A percentile compares a stretch with the other conserved stretches of the same genome.
Evolutionary conservation across 257 asterid genomes (phyloP).

Genomic region (Anisodus tanguticus): DNA sequence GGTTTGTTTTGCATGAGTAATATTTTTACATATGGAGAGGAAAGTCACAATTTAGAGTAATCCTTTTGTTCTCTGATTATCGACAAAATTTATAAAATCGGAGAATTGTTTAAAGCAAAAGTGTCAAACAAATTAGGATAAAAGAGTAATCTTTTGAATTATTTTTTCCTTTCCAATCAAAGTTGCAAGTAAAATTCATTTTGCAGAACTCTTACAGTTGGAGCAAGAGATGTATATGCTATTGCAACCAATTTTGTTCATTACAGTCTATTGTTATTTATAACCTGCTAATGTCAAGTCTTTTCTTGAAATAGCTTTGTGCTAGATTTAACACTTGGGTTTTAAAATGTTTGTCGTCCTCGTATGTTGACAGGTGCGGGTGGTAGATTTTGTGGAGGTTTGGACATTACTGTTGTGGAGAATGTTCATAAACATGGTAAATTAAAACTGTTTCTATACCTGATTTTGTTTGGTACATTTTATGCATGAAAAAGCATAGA

Average conservation of each 20-base stretch:
- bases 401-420: slow-evolving; percentile 25
- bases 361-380: not conserved
- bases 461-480: not conserved
- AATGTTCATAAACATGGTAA: slow-evolving; percentile 32
- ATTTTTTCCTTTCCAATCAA: not conserved
- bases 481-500: not conserved
- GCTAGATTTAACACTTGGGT: too few species aligned
- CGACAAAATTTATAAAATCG: not conserved
- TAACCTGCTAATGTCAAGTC: not conserved
- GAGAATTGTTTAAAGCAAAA: not conserved
- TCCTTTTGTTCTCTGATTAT: not conserved
- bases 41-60: not conserved
- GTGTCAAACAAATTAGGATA: not conserved
- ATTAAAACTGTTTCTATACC: not conserved
- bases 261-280: not conserved
- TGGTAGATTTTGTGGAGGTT: slow-evolving; percentile 32
- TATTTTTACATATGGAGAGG: too few species aligned
- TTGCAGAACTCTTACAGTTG: not conserved
- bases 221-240: not conserved
- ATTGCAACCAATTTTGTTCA: not conserved
- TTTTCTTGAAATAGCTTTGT: not conserved
- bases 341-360: not conserved
- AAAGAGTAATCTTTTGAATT: too few species aligned
- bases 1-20: too few species aligned
- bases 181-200: not conserved